Evolutionary conservation across 805 yeast species (phyloP), one percentile per base, ranked within the genome.

Genomic region (Kuraishia capsulata): DNA sequence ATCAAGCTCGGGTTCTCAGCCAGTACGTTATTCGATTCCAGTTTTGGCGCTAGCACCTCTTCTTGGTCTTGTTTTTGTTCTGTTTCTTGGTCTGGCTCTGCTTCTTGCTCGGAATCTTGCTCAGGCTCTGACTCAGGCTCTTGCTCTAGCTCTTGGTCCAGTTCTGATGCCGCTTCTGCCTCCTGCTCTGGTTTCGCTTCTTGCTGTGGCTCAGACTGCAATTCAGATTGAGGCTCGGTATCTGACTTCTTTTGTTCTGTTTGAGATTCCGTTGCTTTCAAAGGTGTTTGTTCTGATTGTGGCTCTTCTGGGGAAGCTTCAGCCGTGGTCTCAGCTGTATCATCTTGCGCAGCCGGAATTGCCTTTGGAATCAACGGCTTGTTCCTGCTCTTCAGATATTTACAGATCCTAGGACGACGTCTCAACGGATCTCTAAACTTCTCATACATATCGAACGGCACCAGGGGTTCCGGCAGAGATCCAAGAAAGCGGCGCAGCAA

Each of bases 391-490:
- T 73, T 72, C 61, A 84, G 63, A 57, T 81, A 84, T 48, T 73
- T 78, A 30, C 78, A 62, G 25, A 88, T 72, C 42, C 81, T 67
- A 11, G 82, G 78, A 47, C 82, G 66, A 31, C 69, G 63, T n/a
- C 74, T 61, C 35, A 90, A 67, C 2, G 95, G 95, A 29, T 71
- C 76, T 50, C 97, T 71, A 53, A 90, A 92, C 20, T 66, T 65
- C 47, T 83, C 86, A 56, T 90, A 92, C 43, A 76, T 61, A 3
- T 71, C 71, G 26, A 86, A 64, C 1, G 97, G 96, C 17, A 92
- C 78, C 40, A 92, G 68, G 0, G 97, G 97, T 52, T 92, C 97
- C 1, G 96, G 94, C 40, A 92, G 69, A 33, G 87, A 79, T 52
- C 88, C 87, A 44, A 92, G 67, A 56, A 75, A 92, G 40, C 98